These are phyloP conservation scores for Pelargonium australe DNA, from an alignment of 441 rosid species.

Conservation along the genomic window DNA sequence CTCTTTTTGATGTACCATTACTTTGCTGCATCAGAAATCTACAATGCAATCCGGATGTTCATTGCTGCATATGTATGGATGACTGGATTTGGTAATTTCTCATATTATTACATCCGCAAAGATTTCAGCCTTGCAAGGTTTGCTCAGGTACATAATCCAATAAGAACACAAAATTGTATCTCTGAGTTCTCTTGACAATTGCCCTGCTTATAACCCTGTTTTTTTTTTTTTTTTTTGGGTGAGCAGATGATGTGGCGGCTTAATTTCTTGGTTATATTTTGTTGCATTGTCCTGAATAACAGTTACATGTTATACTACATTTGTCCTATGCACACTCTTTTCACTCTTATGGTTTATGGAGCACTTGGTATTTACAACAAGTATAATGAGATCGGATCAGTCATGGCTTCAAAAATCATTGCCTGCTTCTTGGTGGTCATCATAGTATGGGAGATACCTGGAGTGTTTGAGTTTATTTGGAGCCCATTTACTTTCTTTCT, in stretches of 20 bases:
- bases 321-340: slow-evolving; percentile 98
- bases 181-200: background rate
- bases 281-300: slow-evolving; percentile 85
- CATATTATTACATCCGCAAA: slow-evolving; percentile 89
- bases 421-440: slow-evolving; percentile 84
- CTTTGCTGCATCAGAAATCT: slow-evolving; percentile 91
- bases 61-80: slow-evolving; percentile 99
- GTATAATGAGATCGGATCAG: slow-evolving; percentile 82
- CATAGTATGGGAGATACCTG: slow-evolving; percentile 92
- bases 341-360: slow-evolving; percentile 95
- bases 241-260: slow-evolving; percentile 99
- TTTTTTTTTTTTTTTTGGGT: slow-evolving; percentile 25
- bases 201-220: slow-evolving; percentile 15
- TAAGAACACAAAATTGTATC: background rate
- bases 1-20: slow-evolving; percentile 94
- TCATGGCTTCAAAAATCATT: slow-evolving; percentile 73
- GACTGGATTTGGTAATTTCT: slow-evolving; percentile 99
- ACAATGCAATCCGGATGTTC: slow-evolving; percentile 87
- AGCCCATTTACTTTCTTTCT: slow-evolving; percentile 71
- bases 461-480: slow-evolving; percentile 83
- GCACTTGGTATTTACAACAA: slow-evolving; percentile 83
- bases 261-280: slow-evolving; percentile 81
- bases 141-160: slow-evolving; percentile 49
- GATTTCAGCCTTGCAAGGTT: slow-evolving; percentile 92
- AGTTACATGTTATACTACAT: slow-evolving; percentile 92